Base-by-base conservation (phyloP, 305 asterid genomes). In the Fraxinus floribunda region DNA sequence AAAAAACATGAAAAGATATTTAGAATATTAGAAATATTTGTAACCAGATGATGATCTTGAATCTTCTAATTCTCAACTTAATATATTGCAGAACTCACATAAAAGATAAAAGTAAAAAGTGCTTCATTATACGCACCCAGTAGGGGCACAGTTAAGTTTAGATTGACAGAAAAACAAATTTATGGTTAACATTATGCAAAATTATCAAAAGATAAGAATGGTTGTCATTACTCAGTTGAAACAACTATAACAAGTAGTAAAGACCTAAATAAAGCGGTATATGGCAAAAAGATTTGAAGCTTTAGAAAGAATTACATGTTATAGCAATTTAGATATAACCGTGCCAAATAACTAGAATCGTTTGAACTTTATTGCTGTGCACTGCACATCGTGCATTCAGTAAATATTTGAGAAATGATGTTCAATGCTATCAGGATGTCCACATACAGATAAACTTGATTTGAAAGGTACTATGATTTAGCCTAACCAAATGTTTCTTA, bases 51-150 rank as follows among this genome's bases (percentile, higher is more conserved):
- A 72, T 44, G 34, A 81, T 82, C 62, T 49, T 62, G 35, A 64
- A 2, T 41, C 35, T 46, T 70, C 80, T 82, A 30, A 76, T 72
- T 76, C 39, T 29, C 13, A 29, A 73, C 32, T 52, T 16, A 78
- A 34, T 81, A 64, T 79, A 82, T 64, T 78, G 55, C 55, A 38
- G 68, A 80, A 38, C n/a, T 79, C 35, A 72, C 52, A 77, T 11
- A 18, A 26, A 75, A 78, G 64, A 62, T 24, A 46, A 52, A 4
- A 36, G 49, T 13, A 35, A 49, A 39, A 73, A 38, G 3, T 39
- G 8, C 4, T 38, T 78, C 52, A 73, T n/a, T 79, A 57, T 13
- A 83, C 77, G 68, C 26, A n/a, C 60, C 57, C 70, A 2, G 36
- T 11, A 74, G n/a, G 60, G 62, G 80, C 20, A 34, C 62, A 62